A percentile compares a stretch with the other conserved stretches of the same genome.
Conservation (phyloP, 2,329 filamentous ascomycete species). For the Trichoderma asperellum region DNA sequence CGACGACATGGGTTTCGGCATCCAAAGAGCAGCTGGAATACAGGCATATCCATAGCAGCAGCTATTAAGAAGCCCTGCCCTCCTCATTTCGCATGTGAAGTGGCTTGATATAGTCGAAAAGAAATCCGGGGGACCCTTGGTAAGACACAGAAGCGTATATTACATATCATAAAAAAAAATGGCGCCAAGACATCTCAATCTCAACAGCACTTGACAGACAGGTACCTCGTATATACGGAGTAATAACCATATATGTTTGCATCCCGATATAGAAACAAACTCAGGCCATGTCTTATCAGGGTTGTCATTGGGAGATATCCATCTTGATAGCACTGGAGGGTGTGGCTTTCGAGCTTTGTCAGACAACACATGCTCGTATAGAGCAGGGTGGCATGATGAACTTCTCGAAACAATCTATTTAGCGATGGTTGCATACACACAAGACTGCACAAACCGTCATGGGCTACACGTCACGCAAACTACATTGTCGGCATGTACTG, state of each 20-base stretch:
- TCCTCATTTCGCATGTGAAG: conserved; percentile 18
- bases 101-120: not conserved
- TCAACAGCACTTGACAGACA: not conserved
- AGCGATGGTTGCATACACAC: not conserved
- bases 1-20: not conserved
- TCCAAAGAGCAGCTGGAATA: not conserved
- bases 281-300: not conserved
- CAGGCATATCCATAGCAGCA: not conserved
- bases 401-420: not conserved
- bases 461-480: not conserved
- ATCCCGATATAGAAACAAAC: not conserved
- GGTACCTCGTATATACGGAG: not conserved
- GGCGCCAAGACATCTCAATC: conserved; percentile 11
- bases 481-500: not conserved
- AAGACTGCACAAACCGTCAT: not conserved
- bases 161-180: not conserved
- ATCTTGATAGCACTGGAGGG: not conserved
- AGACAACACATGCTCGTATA: not conserved
- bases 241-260: not conserved
- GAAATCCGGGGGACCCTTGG: conserved; percentile 17
- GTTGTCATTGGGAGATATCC: not conserved
- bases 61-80: not conserved
- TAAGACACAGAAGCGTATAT: not conserved
- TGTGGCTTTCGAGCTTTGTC: not conserved
- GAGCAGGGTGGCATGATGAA: not conserved